These are phyloP conservation scores for Primulina eburnea DNA, from an alignment of 257 asterid genomes.

Conservation along the genomic window DNA sequence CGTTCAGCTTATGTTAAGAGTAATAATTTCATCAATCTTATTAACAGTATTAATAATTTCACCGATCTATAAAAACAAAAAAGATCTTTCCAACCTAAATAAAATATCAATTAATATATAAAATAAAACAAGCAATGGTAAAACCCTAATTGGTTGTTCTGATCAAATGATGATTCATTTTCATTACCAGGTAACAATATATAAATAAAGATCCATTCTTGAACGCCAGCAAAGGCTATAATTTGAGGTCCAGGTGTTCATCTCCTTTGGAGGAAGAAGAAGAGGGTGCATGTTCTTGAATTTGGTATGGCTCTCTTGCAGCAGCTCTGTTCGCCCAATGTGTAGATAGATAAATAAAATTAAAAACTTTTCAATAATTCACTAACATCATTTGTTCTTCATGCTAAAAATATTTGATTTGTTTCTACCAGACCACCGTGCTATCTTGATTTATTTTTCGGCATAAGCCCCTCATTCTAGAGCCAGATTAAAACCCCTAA, in stretches of 20 bases:
- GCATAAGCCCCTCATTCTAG: not conserved
- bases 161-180: not conserved
- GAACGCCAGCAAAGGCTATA: conserved; percentile 28
- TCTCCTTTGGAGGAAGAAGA: conserved; percentile 48
- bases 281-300: conserved; percentile 36
- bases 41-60: no score
- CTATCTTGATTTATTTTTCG: no score
- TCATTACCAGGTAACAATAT: not conserved
- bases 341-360: not conserved
- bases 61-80: no score
- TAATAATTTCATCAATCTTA: no score
- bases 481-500: not conserved
- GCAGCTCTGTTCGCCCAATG: conserved; percentile 35
- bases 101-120: no score
- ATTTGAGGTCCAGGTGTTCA: conserved; percentile 58
- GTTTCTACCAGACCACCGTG: not conserved
- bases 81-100: no score
- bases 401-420: no score
- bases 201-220: not conserved
- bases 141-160: no score
- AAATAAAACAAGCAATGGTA: no score
- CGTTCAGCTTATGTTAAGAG: no score
- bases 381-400: no score
- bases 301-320: conserved; percentile 62
- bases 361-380: not conserved